Conservation (phyloP, 495 filamentous ascomycete species). For the Trichoderma virens region DNA sequence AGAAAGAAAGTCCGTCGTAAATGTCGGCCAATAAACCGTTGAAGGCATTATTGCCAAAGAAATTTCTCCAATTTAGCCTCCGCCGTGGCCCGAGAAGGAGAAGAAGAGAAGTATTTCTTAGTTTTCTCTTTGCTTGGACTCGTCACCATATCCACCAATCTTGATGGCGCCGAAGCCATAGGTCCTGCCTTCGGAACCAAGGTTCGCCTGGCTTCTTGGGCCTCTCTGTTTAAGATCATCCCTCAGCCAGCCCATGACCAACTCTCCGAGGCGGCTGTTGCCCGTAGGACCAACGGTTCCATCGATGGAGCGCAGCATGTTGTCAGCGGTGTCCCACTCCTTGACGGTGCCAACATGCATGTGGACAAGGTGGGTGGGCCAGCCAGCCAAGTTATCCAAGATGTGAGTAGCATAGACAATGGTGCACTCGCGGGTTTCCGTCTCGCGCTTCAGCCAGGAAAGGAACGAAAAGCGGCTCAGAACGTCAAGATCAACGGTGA, state of each 20-base stretch:
- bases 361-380: conserved; percentile 93
- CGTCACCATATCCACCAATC: conserved; percentile 74
- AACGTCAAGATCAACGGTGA: conserved; percentile 93
- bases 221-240: conserved; percentile 76
- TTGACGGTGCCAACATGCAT: conserved; percentile 84
- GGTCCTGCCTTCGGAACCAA: conserved; percentile 58
- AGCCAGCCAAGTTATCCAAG: conserved; percentile 80
- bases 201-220: conserved; percentile 52
- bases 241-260: conserved; percentile 82
- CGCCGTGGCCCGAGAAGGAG: not conserved
- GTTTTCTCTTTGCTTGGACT: conserved; percentile 40
- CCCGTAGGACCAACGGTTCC: conserved; percentile 44
- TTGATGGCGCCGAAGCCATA: conserved; percentile 53
- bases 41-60: not conserved
- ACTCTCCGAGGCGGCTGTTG: conserved; percentile 70
- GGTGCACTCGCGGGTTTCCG: conserved; percentile 70
- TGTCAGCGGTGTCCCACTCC: conserved; percentile 66
- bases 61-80: not conserved
- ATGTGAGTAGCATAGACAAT: conserved; percentile 98
- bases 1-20: not conserved
- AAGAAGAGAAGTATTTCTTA: not conserved
- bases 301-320: conserved; percentile 27
- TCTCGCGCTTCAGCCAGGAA: conserved; percentile 79
- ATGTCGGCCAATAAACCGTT: not conserved
- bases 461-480: conserved; percentile 78